phyloP scores from a whole-genome alignment of 257 asterid genomes.

The Fraxinus excelsior region DNA sequence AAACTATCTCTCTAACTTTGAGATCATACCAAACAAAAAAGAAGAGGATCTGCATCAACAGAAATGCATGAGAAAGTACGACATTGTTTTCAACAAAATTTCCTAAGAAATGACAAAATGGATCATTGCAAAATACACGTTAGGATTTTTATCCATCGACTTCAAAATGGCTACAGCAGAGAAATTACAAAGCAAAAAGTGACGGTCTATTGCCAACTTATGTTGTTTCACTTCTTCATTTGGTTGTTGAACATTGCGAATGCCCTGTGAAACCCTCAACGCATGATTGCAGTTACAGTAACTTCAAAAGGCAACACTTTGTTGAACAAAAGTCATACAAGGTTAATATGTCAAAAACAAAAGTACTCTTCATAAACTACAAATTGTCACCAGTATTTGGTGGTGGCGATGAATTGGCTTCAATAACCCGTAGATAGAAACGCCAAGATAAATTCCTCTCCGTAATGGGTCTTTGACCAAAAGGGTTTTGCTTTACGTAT shows the following conservation, averaged over 20 bases:
- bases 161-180: background rate
- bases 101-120: background rate
- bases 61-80: background rate
- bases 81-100: background rate
- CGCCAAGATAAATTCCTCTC: conserved; percentile 72
- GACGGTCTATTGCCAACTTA: background rate
- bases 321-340: background rate
- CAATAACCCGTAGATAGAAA: conserved; percentile 63
- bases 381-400: conserved; percentile 6
- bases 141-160: background rate
- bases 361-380: background rate
- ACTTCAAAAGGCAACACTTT: background rate
- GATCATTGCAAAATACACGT: background rate
- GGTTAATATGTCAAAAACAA: background rate
- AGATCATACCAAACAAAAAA: background rate
- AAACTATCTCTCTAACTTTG: background rate
- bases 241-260: background rate
- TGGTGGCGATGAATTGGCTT: conserved; percentile 48
- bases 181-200: background rate
- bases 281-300: background rate
- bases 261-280: background rate
- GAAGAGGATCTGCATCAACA: background rate
- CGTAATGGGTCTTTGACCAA: conserved; percentile 77
- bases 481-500: conserved; percentile 66
- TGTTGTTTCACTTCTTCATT: background rate